phyloP scores from a whole-genome alignment of 768 basidiomycete genomes.

The Steccherinum ochraceum region DNA sequence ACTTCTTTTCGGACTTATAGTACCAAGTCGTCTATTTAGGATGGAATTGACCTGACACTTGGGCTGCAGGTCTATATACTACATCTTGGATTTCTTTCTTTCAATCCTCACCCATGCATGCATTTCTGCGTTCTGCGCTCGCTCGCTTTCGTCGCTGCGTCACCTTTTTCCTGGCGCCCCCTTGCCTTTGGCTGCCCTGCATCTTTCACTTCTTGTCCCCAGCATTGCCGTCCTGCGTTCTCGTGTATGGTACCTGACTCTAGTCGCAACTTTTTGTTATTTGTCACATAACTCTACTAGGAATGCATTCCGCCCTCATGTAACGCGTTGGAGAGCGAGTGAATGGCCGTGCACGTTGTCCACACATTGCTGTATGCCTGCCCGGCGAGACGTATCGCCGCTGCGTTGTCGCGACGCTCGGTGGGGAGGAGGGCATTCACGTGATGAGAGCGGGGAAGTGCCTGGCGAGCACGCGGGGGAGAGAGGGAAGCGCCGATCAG shows the following conservation, averaged over 20 bases:
- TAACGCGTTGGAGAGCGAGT: neutral
- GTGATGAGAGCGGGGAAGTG: neutral
- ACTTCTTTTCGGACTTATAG: neutral
- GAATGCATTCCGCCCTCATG: neutral
- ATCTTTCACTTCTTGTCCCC: neutral
- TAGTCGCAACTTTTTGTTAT: neutral
- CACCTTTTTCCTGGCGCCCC: neutral
- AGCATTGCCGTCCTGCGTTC: neutral
- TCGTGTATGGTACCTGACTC: neutral
- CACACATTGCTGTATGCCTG: neutral
- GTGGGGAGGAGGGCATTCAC: too few relatives aligned
- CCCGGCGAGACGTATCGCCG: neutral
- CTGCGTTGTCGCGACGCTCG: too few relatives aligned
- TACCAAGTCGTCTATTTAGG: neutral
- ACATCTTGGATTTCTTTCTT: neutral
- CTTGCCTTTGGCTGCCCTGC: too few relatives aligned
- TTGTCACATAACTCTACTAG: neutral
- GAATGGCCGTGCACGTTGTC: too few relatives aligned
- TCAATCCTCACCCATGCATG: neutral
- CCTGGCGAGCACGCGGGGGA: too few relatives aligned
- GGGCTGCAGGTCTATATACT: neutral
- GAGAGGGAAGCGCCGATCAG: neutral
- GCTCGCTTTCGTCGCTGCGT: neutral
- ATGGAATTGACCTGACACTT: neutral
- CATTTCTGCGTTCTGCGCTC: too few relatives aligned